These are phyloP conservation scores for Neofusicoccum parvum DNA, from an alignment of 2,329 filamentous ascomycete species.

Conservation along the genomic window DNA sequence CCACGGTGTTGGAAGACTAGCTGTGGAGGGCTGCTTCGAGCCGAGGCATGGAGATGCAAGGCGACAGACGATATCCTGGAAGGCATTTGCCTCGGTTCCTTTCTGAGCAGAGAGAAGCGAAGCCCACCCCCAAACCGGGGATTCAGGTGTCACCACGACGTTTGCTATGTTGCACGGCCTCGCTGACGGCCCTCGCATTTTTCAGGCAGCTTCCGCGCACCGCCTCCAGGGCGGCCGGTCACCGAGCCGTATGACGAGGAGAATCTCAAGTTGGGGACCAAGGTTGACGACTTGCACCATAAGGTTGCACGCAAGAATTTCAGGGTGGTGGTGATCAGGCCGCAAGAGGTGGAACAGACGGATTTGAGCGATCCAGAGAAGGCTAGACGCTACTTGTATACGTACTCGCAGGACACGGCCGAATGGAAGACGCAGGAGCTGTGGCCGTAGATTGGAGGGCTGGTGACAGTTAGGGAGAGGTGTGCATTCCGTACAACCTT, in stretches of 20 bases:
- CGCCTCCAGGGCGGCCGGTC: slow-evolving; percentile 51
- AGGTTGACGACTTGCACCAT: slow-evolving; percentile 72
- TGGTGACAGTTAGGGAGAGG: background rate
- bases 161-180: slow-evolving; percentile 11
- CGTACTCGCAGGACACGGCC: slow-evolving; percentile 53
- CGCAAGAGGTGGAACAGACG: slow-evolving; percentile 74
- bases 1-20: background rate
- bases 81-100: background rate
- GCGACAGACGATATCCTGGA: background rate
- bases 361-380: slow-evolving; percentile 70
- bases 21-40: background rate
- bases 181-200: slow-evolving; percentile 49
- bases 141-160: background rate
- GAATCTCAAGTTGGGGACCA: slow-evolving; percentile 57
- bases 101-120: background rate
- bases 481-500: slow-evolving; percentile 18
- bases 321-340: slow-evolving; percentile 81
- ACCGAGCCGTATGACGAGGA: slow-evolving; percentile 48
- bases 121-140: slow-evolving; percentile 6
- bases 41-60: slow-evolving; percentile 9
- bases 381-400: slow-evolving; percentile 68
- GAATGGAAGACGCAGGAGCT: slow-evolving; percentile 59
- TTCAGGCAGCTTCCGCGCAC: slow-evolving; percentile 65
- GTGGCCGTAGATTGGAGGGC: slow-evolving; percentile 35
- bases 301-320: slow-evolving; percentile 73